Percentiles rank a stretch among this genome's conserved stretches.
Evolutionary conservation across 176 grass and related monocot genomes (phyloP).

Genomic region (Urochloa ruziziensis): DNA sequence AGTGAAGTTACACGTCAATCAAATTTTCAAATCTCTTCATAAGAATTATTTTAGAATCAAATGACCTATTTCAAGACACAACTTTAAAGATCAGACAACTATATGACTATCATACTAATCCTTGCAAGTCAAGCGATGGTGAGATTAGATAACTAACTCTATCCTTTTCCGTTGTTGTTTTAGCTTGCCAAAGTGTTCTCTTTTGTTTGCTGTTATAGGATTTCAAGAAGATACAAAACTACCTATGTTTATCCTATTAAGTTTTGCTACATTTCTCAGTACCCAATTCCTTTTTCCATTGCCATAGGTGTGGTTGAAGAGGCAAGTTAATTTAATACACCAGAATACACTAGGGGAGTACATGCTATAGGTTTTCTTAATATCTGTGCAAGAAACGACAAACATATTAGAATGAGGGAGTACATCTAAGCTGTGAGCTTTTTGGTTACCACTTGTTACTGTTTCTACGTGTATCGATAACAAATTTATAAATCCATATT

Average conservation of each 20-base stretch:
- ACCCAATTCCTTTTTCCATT: neutral
- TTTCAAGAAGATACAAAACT: neutral
- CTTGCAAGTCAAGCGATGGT: neutral
- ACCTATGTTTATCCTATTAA: neutral
- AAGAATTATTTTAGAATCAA: slow-evolving; percentile 13
- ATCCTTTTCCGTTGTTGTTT: neutral
- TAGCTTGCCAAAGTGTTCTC: neutral
- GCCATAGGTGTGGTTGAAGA: neutral
- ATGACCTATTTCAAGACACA: neutral
- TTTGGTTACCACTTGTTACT: neutral
- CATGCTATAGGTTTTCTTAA: neutral
- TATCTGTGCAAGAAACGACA: neutral
- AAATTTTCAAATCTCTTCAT: neutral
- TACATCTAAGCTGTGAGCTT: neutral
- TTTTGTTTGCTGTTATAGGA: neutral
- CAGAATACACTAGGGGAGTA: neutral
- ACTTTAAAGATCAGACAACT: neutral
- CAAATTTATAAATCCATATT: neutral
- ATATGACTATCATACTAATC: neutral
- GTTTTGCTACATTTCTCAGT: neutral
- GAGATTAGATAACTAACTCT: neutral
- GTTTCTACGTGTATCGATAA: neutral
- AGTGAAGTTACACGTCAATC: neutral
- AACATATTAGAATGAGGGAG: neutral
- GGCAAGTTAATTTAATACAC: neutral